These are phyloP conservation scores for Apophysomyces sp. DNA, from an alignment of 371 early-diverging fungal species.

Conservation along the genomic window DNA sequence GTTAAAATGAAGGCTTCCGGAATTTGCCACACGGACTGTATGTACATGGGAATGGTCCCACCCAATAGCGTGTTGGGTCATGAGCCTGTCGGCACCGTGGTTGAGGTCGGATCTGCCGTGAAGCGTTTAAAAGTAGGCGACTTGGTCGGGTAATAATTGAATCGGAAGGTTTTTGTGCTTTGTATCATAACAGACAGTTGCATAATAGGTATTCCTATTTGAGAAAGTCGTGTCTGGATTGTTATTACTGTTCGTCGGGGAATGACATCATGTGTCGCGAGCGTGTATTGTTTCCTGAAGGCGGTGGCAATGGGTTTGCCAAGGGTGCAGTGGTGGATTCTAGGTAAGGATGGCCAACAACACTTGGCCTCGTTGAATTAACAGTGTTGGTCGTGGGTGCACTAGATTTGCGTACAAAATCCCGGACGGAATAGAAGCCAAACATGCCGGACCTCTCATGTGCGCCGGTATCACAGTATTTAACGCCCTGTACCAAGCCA, in stretches of 20 bases:
- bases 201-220: slow-evolving; percentile 28
- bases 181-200: neutral
- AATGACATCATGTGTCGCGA: slow-evolving; percentile 44
- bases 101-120: slow-evolving; percentile 40
- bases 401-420: slow-evolving; percentile 49
- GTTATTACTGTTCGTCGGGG: slow-evolving; percentile 41
- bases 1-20: slow-evolving; percentile 54
- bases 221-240: slow-evolving; percentile 43
- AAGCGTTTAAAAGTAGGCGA: slow-evolving; percentile 48
- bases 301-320: slow-evolving; percentile 46
- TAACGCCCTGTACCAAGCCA: slow-evolving; percentile 48
- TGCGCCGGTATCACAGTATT: slow-evolving; percentile 72
- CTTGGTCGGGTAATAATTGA: slow-evolving; percentile 40
- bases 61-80: slow-evolving; percentile 44
- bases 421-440: slow-evolving; percentile 49
- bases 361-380: neutral
- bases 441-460: slow-evolving; percentile 58
- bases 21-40: slow-evolving; percentile 53
- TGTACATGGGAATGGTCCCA: slow-evolving; percentile 16
- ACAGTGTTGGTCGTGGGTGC: no score
- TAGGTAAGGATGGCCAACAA: slow-evolving; percentile 17
- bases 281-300: slow-evolving; percentile 49
- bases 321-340: slow-evolving; percentile 45
- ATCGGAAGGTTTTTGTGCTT: neutral
- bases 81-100: slow-evolving; percentile 49